Base-by-base conservation (phyloP, 2,329 filamentous ascomycete species). In the Phialophora verrucosa region DNA sequence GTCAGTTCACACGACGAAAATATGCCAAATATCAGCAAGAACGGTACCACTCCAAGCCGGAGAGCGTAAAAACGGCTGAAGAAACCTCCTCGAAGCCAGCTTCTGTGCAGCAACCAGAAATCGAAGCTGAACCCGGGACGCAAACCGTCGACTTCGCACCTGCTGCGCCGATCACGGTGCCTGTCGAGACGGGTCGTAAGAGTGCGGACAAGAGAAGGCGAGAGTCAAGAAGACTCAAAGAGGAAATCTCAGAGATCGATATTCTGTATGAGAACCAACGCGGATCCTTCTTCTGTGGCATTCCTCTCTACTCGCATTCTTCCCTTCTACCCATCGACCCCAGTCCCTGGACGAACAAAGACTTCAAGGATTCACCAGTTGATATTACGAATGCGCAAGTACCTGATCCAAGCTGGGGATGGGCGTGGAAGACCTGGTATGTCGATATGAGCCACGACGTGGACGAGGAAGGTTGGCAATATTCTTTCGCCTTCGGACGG, bases 231-330 rank as follows among this genome's bases (percentile, higher is more conserved):
- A 75, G 74, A 31, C 63, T 75, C 1, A 72, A 74, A 49, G 77
- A 75, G 8, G 66, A 69, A 32, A 66, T 72, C 44, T 67, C 66
- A 2, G 89, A 86, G 31, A 88, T 98, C 67, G 95, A 99, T 70
- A 86, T 98, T 4, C 83, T 99, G 0, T 98, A 96, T 78, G 95
- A 99, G 77, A 99, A 99, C 75, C 91, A 99, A 80, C 87, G 95
- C 64, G 95, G 95, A 11, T 89, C 88, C 47, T 96, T 97, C 75
- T 83, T 96, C 68, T 98, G 94, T 74, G 94, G 95, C 31, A 86
- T 93, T 12, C 89, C 93, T 0, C 84, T 96, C n/a, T 99, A 97
- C 81, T 96, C 93, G 0, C 86, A 88, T 7, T 90, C 89, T 69
- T 94, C 93, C 1, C 84, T 99, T 0, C 88, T 96, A 42, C 90